Evolutionary conservation across 31 red algal genomes (phyloP).

Genomic region (Endocladia muricata): DNA sequence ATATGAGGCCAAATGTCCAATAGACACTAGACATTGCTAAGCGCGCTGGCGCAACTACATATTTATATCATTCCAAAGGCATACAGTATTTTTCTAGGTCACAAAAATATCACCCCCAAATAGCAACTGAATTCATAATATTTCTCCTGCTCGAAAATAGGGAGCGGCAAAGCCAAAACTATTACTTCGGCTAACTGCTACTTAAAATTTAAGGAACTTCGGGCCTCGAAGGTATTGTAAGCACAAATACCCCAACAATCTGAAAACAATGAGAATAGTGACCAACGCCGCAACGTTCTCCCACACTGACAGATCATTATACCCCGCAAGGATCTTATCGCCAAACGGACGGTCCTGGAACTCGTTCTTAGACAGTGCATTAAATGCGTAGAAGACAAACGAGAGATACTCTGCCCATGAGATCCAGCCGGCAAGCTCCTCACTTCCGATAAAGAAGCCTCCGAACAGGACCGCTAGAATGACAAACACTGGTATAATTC

Average conservation of each 20-base stretch:
- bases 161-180: too few species aligned
- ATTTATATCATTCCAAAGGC: too few species aligned
- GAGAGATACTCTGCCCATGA: conserved; percentile 81
- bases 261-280: conserved; percentile 42
- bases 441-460: conserved; percentile 84
- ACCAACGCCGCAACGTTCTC: conserved; percentile 55
- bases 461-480: conserved; percentile 85
- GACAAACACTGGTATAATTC: conserved; percentile 84
- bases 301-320: conserved; percentile 44
- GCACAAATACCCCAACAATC: conserved; percentile 64
- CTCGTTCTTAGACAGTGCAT: conserved; percentile 74
- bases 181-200: too few species aligned
- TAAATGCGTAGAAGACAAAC: conserved; percentile 86
- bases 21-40: too few species aligned
- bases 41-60: too few species aligned
- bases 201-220: conserved; percentile 70
- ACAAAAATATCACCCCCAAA: too few species aligned
- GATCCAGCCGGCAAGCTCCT: conserved; percentile 68
- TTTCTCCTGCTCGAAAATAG: too few species aligned
- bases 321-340: conserved; percentile 4
- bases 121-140: too few species aligned
- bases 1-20: too few species aligned
- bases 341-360: conserved; percentile 25
- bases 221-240: conserved; percentile 65
- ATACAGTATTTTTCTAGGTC: too few species aligned